Evolutionary conservation across 441 rosid species (phyloP).

Genomic region (Pelargonium myrrhifolium): DNA sequence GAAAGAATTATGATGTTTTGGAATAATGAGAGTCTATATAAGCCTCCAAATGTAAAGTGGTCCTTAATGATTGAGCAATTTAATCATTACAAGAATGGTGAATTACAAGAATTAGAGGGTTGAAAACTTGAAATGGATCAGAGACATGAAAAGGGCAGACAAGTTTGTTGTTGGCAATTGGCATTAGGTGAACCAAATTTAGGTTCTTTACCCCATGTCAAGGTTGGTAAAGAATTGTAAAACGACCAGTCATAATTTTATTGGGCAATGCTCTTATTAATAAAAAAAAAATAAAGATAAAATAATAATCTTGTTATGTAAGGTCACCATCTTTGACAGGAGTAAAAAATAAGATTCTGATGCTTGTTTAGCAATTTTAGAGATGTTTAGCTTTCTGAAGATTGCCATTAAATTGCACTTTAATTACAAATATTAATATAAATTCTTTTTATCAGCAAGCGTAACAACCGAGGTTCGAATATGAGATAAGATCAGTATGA

Average conservation of each 20-base stretch:
- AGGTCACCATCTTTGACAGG: slow-evolving; percentile 34
- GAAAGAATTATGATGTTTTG: too few species aligned
- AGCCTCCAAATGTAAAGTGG: too few species aligned
- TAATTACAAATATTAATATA: not conserved
- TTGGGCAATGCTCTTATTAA: not conserved
- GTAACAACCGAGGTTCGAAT: too few species aligned
- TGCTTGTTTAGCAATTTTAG: slow-evolving; percentile 4
- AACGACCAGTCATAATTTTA: not conserved
- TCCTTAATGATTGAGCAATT: too few species aligned
- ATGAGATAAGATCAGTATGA: too few species aligned
- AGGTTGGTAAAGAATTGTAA: slow-evolving; percentile 4
- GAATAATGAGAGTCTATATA: too few species aligned
- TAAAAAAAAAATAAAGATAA: not conserved
- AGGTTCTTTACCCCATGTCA: not conserved
- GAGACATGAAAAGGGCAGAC: too few species aligned
- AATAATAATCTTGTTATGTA: slow-evolving; percentile 13
- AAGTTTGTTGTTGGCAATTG: not conserved
- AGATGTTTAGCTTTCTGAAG: not conserved
- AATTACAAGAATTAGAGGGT: not conserved
- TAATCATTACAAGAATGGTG: not conserved
- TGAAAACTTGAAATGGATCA: too few species aligned
- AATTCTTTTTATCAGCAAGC: too few species aligned
- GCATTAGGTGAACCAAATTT: not conserved
- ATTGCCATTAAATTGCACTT: not conserved
- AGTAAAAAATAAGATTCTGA: slow-evolving; percentile 7